Base-by-base conservation (phyloP, 305 asterid species). In the Fraxinus baroniana region DNA sequence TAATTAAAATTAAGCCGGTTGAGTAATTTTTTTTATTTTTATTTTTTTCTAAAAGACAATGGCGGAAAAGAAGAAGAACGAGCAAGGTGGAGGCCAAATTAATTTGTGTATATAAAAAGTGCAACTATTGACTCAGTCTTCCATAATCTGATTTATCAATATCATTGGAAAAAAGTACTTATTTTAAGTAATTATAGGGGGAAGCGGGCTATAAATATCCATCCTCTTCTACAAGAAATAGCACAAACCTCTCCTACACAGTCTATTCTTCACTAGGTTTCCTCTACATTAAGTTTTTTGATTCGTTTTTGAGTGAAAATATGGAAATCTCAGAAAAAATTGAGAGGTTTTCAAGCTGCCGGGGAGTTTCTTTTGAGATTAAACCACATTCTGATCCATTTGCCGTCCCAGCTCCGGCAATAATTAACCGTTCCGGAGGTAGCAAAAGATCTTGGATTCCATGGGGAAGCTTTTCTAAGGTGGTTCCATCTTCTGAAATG, bases 281-380 rank as follows among this genome's bases (percentile, higher is more conserved):
- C 8, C 33, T 12, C 52, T 15, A 12, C 44, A 5, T 13, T 7
- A 52, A 8, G 26, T 35, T 10, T 55, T 57, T 62, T 55, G 9
- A 55, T 12, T 28, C n/a, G 1, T 2, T 28, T 9, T 7, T 15
- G 37, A 17, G 32, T 41, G 62, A 52, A 78, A 70, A 76, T 46
- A 88, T 86, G 89, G 85, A 62, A 18, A 88, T 81, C n/a, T 77
- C 28, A 13, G 84, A 87, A 41, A 84, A 41, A 18, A 0, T 83
- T 9, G 83, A 26, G 57, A 84, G 86, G 82, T 89, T 85, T 57
- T 83, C 89, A 7, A 89, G 91, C 82, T 87, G 90, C 84, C 80
- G 91, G 71, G 91, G 91, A 4, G 90, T 89, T 35, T 86, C 91
- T 7, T 87, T 89, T 32, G 91, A 87, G 81, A 89, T 87, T 36